Evolutionary conservation across 2,329 filamentous ascomycete species (phyloP).

Genomic region (Dothistroma pini): DNA sequence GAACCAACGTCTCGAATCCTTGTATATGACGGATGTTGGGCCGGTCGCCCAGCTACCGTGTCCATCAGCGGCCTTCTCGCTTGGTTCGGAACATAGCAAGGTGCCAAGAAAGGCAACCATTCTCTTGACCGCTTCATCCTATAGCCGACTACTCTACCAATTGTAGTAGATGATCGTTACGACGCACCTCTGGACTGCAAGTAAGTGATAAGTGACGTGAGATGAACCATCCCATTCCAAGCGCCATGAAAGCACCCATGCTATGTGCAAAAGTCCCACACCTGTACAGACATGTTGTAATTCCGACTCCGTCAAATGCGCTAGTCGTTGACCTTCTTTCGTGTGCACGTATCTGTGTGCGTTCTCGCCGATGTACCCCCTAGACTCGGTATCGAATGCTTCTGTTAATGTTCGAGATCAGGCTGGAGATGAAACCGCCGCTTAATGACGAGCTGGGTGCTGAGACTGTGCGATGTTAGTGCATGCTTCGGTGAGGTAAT

Average conservation of each 20-base stretch:
- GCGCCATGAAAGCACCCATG: not conserved
- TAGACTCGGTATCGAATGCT: constrained; percentile 22
- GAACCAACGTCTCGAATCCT: too few relatives aligned
- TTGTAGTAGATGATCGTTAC: not conserved
- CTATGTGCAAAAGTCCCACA: not conserved
- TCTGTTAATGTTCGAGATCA: constrained; percentile 22
- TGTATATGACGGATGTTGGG: too few relatives aligned
- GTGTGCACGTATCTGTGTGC: too few relatives aligned
- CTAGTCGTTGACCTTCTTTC: too few relatives aligned
- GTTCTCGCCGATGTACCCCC: not conserved
- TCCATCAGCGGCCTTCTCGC: too few relatives aligned
- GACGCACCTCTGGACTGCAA: not conserved
- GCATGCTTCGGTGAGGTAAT: not conserved
- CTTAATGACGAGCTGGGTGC: constrained; percentile 7
- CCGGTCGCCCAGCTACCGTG: too few relatives aligned
- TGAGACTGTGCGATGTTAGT: constrained; percentile 1
- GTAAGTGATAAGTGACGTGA: too few relatives aligned
- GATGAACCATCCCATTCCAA: not conserved
- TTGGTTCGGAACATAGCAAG: too few relatives aligned
- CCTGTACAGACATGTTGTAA: not conserved
- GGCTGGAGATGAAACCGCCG: constrained; percentile 17
- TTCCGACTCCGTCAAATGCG: not conserved
- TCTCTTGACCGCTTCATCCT: too few relatives aligned
- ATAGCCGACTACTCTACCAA: too few relatives aligned
- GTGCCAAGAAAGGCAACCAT: too few relatives aligned